Conservation (phyloP, 345 rosid genomes). For the Camelina laxa region DNA sequence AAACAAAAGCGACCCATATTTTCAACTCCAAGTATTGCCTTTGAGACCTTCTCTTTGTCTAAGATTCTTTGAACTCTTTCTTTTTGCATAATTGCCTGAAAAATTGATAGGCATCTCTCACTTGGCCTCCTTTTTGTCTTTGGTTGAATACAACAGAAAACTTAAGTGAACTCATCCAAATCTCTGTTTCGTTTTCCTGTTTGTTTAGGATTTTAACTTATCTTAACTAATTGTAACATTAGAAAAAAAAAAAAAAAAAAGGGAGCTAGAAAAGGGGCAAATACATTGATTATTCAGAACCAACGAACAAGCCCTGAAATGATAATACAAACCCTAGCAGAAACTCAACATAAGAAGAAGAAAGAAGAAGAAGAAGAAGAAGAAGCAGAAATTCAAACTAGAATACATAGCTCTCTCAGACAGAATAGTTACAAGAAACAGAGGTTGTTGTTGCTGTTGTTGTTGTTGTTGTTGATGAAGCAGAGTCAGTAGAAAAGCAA, state of each 20-base stretch:
- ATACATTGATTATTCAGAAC: conserved; percentile 45
- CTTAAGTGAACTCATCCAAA: background rate
- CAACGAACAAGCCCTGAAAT: conserved; percentile 36
- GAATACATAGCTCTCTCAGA: conserved; percentile 42
- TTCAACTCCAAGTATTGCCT: background rate
- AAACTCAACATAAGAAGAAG: conserved; percentile 14
- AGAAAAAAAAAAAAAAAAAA: conserved; percentile 14
- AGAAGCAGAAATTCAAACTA: conserved; percentile 28
- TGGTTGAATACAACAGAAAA: background rate
- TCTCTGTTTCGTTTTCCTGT: background rate
- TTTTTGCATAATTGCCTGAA: background rate
- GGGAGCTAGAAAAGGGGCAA: conserved; percentile 5
- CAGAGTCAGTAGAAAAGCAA: conserved; percentile 42
- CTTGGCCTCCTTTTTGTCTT: background rate
- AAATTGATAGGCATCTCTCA: background rate
- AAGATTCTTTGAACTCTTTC: background rate
- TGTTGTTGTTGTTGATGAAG: conserved; percentile 48
- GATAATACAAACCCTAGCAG: conserved; percentile 34
- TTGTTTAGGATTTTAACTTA: background rate
- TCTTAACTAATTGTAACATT: conserved; percentile 1
- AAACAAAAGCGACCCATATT: background rate
- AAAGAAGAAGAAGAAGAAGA: conserved; percentile 8
- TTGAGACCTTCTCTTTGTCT: background rate
- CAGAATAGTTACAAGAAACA: conserved; percentile 60
- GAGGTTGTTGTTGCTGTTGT: conserved; percentile 45